Evolutionary conservation across 306 rosid species (phyloP).

Genomic region (Glycine latifolia): DNA sequence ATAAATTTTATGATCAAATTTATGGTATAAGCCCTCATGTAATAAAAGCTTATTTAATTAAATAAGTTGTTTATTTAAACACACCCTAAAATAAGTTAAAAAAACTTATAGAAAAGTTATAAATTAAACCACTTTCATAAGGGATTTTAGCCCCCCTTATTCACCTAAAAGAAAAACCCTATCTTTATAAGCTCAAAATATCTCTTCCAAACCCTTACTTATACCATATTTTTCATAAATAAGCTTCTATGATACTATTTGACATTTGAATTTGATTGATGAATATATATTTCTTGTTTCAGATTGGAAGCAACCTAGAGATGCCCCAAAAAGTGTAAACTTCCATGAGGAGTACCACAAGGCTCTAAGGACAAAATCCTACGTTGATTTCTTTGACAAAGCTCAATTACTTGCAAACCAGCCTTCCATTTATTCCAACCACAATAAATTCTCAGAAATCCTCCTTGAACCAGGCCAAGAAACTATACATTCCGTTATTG

Average conservation of each 20-base stretch:
- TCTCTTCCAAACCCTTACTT: too few species aligned
- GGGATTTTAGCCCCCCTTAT: too few species aligned
- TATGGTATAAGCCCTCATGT: too few species aligned
- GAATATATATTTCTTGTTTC: background rate
- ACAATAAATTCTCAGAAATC: slow-evolving; percentile 41
- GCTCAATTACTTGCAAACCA: slow-evolving; percentile 54
- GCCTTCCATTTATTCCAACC: slow-evolving; percentile 37
- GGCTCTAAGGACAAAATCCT: slow-evolving; percentile 64
- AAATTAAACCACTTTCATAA: too few species aligned
- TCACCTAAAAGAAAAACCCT: too few species aligned
- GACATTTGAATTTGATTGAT: background rate
- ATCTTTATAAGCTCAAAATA: too few species aligned
- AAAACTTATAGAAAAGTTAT: too few species aligned
- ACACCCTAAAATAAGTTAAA: too few species aligned
- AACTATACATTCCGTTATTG: slow-evolving; percentile 50
- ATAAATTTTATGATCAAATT: background rate
- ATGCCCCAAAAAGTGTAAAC: slow-evolving; percentile 48
- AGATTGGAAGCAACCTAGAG: slow-evolving; percentile 36
- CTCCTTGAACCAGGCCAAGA: slow-evolving; percentile 67
- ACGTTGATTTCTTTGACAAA: slow-evolving; percentile 55
- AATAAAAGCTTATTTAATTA: too few species aligned
- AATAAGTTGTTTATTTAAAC: too few species aligned
- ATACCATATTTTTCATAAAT: too few species aligned
- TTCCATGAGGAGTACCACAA: slow-evolving; percentile 61
- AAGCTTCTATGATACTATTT: background rate